A percentile compares a stretch with the other conserved stretches of the same genome.
These are phyloP conservation scores for Glebionis coronaria DNA, from an alignment of 129 eudicot species.

Conservation along the genomic window DNA sequence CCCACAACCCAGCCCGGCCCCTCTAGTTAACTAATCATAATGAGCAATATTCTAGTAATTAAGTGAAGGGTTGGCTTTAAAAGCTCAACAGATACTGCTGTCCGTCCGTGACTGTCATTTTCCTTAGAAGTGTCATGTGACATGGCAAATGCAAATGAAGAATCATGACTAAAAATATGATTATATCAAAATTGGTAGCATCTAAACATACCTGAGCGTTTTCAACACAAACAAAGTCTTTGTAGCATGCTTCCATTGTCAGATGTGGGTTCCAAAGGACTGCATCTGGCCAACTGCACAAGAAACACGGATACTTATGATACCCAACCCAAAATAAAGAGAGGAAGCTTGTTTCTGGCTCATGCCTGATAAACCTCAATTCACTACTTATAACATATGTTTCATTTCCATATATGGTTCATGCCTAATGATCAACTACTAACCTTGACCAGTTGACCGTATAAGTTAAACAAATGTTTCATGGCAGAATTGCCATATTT, in stretches of 20 bases:
- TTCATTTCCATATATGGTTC: no score
- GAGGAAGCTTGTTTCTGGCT: background rate
- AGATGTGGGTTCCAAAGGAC: slow-evolving; percentile 93
- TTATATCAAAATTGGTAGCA: background rate
- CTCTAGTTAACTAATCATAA: background rate
- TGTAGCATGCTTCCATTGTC: slow-evolving; percentile 92
- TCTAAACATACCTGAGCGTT: slow-evolving; percentile 71
- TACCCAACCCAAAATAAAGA: background rate
- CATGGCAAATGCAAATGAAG: background rate
- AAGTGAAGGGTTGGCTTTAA: background rate
- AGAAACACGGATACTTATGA: slow-evolving; percentile 8
- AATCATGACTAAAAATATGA: slow-evolving; percentile 8
- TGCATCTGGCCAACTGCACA: slow-evolving; percentile 85
- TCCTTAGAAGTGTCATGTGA: background rate
- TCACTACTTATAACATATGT: no score
- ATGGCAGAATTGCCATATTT: no score
- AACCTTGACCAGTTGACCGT: no score
- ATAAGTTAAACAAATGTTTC: no score
- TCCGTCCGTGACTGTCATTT: background rate
- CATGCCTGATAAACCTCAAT: background rate
- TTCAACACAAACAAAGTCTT: slow-evolving; percentile 96
- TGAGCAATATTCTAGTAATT: background rate
- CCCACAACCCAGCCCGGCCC: background rate
- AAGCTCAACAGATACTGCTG: background rate
- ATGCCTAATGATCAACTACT: background rate